Evolutionary conservation across 768 basidiomycete species (phyloP), one percentile per base, ranked within the genome.

Genomic region (Serpula lacrymans): DNA sequence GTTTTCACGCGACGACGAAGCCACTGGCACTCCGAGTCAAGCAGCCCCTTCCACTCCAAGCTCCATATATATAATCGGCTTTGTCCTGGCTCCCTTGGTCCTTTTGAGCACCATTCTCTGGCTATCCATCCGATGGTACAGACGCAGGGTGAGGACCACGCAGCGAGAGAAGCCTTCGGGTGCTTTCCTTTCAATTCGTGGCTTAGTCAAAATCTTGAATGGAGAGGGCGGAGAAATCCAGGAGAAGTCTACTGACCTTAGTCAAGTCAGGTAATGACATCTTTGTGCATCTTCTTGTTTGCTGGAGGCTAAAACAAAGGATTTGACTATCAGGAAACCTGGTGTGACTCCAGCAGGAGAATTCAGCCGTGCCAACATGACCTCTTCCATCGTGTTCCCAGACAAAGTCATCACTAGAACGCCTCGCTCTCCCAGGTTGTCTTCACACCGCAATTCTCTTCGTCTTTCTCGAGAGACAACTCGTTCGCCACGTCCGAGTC

Each of bases 301-400:
- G n/a, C n/a, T n/a, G n/a, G n/a, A n/a, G n/a, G n/a, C n/a, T n/a
- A n/a, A n/a, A n/a, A n/a, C n/a, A n/a, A n/a, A n/a, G n/a, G n/a
- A n/a, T n/a, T n/a, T n/a, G n/a, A n/a, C n/a, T n/a, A n/a, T n/a
- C n/a, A n/a, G n/a, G n/a, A n/a, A n/a, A n/a, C n/a, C n/a, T n/a
- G n/a, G n/a, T n/a, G n/a, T n/a, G n/a, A n/a, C n/a, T n/a, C n/a
- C n/a, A n/a, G n/a, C n/a, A n/a, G n/a, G n/a, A n/a, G n/a, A 21
- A 57, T 77, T 66, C 57, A 75, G 75, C 13, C 64, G 75, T 28
- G 49, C 54, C 9, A 63, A 69, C 30, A 40, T 80, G 33, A 68
- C 71, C 18, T 45, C 62, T 10, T 67, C 67, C 29, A 64, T 85
- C 39, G 47, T 77, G 18, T 64, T 84, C 42, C 85, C 85, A 8